Base-by-base conservation (phyloP, 805 yeast species). In the Kodamaea sagamina region DNA sequence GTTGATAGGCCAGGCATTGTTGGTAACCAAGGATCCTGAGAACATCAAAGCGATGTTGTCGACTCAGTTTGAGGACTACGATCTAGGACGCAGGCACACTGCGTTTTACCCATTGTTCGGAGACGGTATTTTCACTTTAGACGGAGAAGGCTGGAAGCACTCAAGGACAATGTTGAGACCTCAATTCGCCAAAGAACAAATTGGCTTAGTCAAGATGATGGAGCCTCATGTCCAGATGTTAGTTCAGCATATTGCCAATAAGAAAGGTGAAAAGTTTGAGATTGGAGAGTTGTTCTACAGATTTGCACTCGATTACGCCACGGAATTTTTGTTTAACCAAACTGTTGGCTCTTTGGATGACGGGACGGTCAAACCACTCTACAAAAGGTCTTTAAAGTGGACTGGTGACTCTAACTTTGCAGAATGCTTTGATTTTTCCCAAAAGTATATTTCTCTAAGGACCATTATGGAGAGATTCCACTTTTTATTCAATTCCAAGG, bases 121-220 rank as follows among this genome's bases (percentile, higher is more conserved):
- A 2, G 54, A 50, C 31, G 57, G 58, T 2, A 47, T 54, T n/a
- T 54, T 54, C 42, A 53, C 58, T 9, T 47, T 53, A 25, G 57
- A 54, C 24, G 47, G 50, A 15, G 45, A 25, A 1, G 54, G 54
- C n/a, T 54, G 58, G 58, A 53, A 54, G 39, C 55, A 51, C 25
- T 50, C 55, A 12, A 17, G 58, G 11, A 54, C 55, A 5, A 44
- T 54, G 27, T 48, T 54, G 42, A 38, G 58, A 18, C 58, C 58
- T 5, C 53, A 50, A 24, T 54, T 53, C 32, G 47, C 58, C 25
- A 45, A 50, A n/a, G 57, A 53, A 26, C 52, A 51, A 31, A 43
- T 54, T 7, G 49, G 46, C 13, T 57, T 53, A 28, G 43, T 48
- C 11, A 32, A 38, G 39, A 36, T 49, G 5, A 42, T 54, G 28